Evolutionary conservation across 1,284 basidiomycete species (phyloP).

Genomic region (Lentinula novae-zelandiae): DNA sequence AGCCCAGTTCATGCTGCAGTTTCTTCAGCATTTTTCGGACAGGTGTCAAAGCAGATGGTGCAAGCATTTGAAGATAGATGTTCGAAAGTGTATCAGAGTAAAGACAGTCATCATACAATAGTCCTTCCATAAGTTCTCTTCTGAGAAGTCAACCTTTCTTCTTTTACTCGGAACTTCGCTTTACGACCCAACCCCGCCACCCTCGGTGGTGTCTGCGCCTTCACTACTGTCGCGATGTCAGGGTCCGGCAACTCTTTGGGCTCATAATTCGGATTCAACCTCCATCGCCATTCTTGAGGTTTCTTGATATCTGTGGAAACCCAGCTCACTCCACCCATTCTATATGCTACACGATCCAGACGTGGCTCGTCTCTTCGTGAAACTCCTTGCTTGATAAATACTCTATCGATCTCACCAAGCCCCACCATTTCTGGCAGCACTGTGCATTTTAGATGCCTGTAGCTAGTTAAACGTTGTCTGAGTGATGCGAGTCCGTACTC

Average conservation of each 20-base stretch:
- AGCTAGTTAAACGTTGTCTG: background rate
- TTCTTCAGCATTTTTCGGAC: constrained; percentile 80
- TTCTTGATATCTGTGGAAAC: background rate
- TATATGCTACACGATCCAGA: constrained; percentile 1
- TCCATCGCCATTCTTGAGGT: constrained; percentile 4
- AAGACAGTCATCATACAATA: constrained; percentile 24
- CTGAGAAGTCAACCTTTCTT: background rate
- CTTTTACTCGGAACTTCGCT: background rate
- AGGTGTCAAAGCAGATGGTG: constrained; percentile 87
- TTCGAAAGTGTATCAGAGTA: constrained; percentile 58
- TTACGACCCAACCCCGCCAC: background rate
- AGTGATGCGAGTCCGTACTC: background rate
- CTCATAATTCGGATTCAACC: constrained; percentile 4
- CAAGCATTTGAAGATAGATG: constrained; percentile 89
- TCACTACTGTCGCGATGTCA: background rate
- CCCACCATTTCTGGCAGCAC: constrained; percentile 17
- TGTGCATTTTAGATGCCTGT: constrained; percentile 18
- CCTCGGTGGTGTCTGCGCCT: background rate
- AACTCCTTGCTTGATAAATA: background rate
- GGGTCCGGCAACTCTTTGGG: background rate
- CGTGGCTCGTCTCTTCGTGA: background rate
- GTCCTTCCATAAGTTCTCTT: constrained; percentile 80
- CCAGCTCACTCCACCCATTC: background rate
- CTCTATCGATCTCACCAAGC: background rate
- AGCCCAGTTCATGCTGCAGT: constrained; percentile 84